A percentile compares a stretch with the other conserved stretches of the same genome.
These are phyloP conservation scores for Kondoa subrosea DNA, from an alignment of 768 basidiomycete genomes.

Conservation along the genomic window DNA sequence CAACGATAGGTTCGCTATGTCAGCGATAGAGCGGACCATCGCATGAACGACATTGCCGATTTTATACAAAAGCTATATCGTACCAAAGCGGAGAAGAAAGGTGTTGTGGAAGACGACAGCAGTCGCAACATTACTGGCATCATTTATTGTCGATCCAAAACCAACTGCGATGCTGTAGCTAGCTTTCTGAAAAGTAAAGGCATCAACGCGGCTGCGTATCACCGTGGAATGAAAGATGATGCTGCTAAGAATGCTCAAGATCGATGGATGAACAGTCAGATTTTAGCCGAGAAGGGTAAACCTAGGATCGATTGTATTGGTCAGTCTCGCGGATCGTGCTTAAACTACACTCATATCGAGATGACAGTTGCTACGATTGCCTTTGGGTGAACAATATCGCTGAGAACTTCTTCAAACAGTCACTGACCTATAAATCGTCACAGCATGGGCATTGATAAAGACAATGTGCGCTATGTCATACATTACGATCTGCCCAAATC, in stretches of 20 bases:
- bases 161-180: constrained; percentile 52
- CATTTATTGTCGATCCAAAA: constrained; percentile 43
- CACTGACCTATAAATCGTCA: background rate
- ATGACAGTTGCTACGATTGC: constrained; percentile 16
- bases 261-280: constrained; percentile 1
- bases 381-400: constrained; percentile 12
- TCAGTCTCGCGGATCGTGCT: background rate
- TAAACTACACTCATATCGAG: background rate
- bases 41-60: constrained; percentile 50
- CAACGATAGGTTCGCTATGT: constrained; percentile 26
- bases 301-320: constrained; percentile 16
- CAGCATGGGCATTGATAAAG: constrained; percentile 19
- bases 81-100: constrained; percentile 27
- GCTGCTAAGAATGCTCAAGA: constrained; percentile 11
- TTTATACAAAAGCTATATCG: constrained; percentile 51
- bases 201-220: constrained; percentile 49
- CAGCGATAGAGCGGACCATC: constrained; percentile 30
- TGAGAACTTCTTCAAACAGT: background rate
- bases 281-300: constrained; percentile 4
- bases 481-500: constrained; percentile 18
- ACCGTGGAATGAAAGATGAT: constrained; percentile 45
- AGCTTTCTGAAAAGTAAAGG: constrained; percentile 44
- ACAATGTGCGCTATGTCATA: constrained; percentile 14
- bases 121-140: constrained; percentile 60
- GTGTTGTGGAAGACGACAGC: constrained; percentile 30